Evolutionary conservation across 1,139 yeast species (phyloP).

Genomic region (Trichomonascaceae sp.): DNA sequence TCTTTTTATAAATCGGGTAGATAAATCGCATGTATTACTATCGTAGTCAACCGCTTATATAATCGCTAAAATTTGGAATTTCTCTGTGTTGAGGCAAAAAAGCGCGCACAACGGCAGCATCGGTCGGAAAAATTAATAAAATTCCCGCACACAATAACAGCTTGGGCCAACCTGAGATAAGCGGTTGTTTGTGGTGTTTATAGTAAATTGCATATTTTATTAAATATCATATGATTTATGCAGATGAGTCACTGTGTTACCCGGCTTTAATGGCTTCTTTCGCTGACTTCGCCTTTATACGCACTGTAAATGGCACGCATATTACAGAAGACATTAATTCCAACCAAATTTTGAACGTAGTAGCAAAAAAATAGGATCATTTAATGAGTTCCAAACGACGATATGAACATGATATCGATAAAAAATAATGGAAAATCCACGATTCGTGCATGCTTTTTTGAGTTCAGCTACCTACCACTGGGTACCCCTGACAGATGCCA

Average conservation of each 20-base stretch:
- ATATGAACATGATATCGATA: no score
- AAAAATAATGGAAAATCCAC: no score
- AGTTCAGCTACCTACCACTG: neutral
- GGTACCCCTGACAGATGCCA: neutral
- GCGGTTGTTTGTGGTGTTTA: neutral
- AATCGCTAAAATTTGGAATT: neutral
- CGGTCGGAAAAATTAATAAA: no score
- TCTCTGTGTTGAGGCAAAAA: neutral
- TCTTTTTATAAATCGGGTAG: neutral
- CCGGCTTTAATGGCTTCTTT: neutral
- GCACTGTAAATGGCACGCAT: neutral
- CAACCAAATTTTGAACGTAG: no score
- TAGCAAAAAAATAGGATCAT: no score
- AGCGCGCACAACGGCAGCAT: neutral
- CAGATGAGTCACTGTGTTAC: neutral
- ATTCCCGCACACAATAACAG: neutral
- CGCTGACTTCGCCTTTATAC: neutral
- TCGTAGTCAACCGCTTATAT: neutral
- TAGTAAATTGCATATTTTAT: no score
- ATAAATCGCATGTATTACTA: neutral
- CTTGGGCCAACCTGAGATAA: neutral
- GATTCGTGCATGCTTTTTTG: no score
- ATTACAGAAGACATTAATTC: no score
- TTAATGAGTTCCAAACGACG: no score
- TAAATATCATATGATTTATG: no score